A percentile compares a stretch with the other conserved stretches of the same genome.
These are phyloP conservation scores for Leucosporidium yakuticum DNA, from an alignment of 768 basidiomycete genomes.

Conservation along the genomic window DNA sequence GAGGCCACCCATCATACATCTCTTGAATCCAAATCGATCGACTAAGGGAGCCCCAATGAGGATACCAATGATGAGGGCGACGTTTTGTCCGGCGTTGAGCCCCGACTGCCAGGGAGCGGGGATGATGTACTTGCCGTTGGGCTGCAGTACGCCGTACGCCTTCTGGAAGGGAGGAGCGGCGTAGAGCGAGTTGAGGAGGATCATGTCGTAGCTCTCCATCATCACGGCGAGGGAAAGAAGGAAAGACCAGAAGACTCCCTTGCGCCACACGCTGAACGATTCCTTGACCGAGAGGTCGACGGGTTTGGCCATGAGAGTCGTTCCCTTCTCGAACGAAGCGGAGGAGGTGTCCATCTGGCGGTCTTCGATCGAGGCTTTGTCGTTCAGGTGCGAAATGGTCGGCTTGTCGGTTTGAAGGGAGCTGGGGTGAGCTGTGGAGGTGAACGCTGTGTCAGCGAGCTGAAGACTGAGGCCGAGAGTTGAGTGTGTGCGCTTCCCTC, in stretches of 20 bases:
- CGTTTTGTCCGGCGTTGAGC: not conserved
- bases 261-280: not conserved
- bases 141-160: not conserved
- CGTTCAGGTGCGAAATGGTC: too few species aligned
- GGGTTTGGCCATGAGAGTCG: not conserved
- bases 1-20: too few species aligned
- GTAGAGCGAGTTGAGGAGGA: conserved; percentile 4
- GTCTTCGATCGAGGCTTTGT: too few species aligned
- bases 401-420: too few species aligned
- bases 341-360: too few species aligned
- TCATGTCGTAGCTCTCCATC: conserved; percentile 4
- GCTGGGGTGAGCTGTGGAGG: too few species aligned
- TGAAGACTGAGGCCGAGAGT: too few species aligned
- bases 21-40: not conserved
- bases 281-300: not conserved
- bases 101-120: not conserved
- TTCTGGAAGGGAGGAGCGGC: not conserved
- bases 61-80: conserved; percentile 3
- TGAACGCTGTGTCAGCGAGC: too few species aligned
- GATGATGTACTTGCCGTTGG: not conserved
- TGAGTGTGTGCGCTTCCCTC: too few species aligned
- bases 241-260: not conserved
- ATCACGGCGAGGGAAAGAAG: not conserved
- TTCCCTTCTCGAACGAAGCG: not conserved
- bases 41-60: not conserved